Percentiles rank a stretch among this genome's conserved stretches.
Evolutionary conservation across 1,284 basidiomycete genomes (phyloP).

Genomic region (Puccinia polysora): DNA sequence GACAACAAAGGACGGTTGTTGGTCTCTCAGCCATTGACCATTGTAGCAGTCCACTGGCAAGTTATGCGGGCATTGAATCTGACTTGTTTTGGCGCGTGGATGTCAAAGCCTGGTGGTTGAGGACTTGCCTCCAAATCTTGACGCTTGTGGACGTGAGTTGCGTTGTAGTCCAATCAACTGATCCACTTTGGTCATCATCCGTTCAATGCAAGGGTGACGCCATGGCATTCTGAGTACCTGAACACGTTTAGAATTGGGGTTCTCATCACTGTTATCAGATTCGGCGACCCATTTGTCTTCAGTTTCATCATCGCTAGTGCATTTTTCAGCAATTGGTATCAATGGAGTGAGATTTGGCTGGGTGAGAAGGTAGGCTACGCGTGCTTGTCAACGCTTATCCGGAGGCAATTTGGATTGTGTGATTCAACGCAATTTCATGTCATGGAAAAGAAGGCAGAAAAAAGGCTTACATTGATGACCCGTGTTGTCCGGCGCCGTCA

Average conservation of each 20-base stretch:
- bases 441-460: no score
- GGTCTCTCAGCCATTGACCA: neutral
- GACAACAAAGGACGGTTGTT: neutral
- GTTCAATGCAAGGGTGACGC: neutral
- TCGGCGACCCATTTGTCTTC: neutral
- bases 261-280: neutral
- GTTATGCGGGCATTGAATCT: neutral
- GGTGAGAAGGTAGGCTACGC: no score
- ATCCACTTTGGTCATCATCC: neutral
- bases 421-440: no score
- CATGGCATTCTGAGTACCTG: neutral
- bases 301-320: neutral
- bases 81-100: neutral
- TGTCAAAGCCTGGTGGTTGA: neutral
- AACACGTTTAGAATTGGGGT: neutral
- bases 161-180: neutral
- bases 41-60: conserved; percentile 5
- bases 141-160: neutral
- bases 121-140: neutral
- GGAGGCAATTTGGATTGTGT: no score
- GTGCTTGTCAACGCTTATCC: no score
- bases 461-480: no score
- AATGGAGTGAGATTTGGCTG: no score
- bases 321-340: neutral
- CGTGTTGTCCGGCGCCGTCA: no score